A percentile compares a stretch with the other conserved stretches of the same genome.
phyloP scores from a whole-genome alignment of 225 moss, liverwort and hornwort genomes.

The Asterella californica region DNA sequence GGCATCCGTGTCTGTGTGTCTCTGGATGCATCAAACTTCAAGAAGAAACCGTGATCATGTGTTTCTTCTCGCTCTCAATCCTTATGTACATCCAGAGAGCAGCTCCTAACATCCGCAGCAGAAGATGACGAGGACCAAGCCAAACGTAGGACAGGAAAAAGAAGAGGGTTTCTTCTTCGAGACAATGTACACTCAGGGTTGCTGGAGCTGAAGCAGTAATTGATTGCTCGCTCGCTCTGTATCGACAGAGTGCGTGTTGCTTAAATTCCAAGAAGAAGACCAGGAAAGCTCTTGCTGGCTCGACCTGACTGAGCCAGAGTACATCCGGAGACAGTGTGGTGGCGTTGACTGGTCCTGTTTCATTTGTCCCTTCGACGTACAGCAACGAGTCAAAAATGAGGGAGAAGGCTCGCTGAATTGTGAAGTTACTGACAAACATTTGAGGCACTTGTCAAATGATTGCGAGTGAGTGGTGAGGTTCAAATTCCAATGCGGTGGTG shows the following conservation, averaged over 20 bases:
- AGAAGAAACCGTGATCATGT: background rate
- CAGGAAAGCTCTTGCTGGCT: background rate
- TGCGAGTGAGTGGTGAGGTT: slow-evolving; percentile 16
- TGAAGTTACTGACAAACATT: slow-evolving; percentile 26
- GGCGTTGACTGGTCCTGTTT: background rate
- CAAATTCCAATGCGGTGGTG: slow-evolving; percentile 3
- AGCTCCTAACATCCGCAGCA: background rate
- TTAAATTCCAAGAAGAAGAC: slow-evolving; percentile 12
- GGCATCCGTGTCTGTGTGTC: background rate
- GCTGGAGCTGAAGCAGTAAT: slow-evolving; percentile 7
- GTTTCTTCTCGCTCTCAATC: background rate
- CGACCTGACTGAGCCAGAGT: background rate
- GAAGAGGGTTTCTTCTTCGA: background rate
- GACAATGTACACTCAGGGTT: background rate
- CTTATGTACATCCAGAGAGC: slow-evolving; percentile 14
- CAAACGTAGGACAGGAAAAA: background rate
- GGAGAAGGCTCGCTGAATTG: slow-evolving; percentile 7
- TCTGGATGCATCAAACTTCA: slow-evolving; percentile 3
- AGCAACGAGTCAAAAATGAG: background rate
- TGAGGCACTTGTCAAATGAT: slow-evolving; percentile 19
- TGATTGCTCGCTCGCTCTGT: background rate
- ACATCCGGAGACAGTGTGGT: slow-evolving; percentile 12
- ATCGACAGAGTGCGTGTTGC: background rate
- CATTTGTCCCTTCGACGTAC: background rate
- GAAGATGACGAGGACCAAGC: background rate